Conservation (phyloP, 345 rosid species). For the Cardiospermum halicacabum region DNA sequence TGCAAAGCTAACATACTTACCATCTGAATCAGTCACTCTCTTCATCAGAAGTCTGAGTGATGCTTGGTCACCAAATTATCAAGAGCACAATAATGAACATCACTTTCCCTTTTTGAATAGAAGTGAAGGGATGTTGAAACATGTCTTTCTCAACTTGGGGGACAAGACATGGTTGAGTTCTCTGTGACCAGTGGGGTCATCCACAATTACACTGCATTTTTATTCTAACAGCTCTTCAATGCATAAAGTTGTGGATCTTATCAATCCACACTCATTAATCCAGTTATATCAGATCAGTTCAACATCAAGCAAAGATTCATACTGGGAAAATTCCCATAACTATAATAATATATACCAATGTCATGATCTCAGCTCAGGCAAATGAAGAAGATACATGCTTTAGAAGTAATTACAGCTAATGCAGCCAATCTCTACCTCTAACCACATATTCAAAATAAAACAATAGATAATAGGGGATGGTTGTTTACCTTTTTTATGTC, state of each 20-base stretch:
- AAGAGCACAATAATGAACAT: constrained; percentile 16
- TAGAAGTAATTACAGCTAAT: background rate
- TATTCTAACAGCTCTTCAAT: background rate
- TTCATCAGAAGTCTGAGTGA: no score
- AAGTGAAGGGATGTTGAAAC: constrained; percentile 12
- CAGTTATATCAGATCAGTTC: no score
- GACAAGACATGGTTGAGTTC: constrained; percentile 30
- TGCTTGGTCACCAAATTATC: constrained; percentile 10
- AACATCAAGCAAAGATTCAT: no score
- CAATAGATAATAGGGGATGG: background rate
- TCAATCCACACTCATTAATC: no score
- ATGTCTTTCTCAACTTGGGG: constrained; percentile 20
- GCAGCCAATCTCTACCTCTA: background rate
- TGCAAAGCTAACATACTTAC: background rate
- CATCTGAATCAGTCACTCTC: constrained; percentile 2
- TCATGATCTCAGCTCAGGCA: no score
- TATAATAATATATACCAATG: no score
- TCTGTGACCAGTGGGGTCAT: constrained; percentile 21
- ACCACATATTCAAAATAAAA: background rate
- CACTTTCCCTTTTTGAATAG: constrained; percentile 10
- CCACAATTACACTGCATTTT: background rate
- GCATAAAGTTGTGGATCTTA: background rate
- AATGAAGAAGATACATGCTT: background rate
- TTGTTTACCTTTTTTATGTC: background rate
- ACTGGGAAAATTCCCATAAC: no score